Evolutionary conservation across 805 yeast species (phyloP).

Genomic region (Danielia oregonensis): DNA sequence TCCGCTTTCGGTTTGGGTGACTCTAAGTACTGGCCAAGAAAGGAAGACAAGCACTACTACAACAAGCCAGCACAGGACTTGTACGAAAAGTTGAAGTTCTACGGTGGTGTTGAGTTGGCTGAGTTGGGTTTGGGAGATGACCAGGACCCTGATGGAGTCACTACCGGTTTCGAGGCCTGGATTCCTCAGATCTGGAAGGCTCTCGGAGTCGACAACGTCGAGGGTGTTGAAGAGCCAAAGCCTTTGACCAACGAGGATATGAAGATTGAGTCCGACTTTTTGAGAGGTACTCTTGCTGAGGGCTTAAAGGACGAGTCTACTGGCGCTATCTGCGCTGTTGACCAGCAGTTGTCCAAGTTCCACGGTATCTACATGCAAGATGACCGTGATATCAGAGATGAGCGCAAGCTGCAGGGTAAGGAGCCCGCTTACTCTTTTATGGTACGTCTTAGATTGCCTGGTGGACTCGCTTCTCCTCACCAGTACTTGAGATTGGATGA

Average conservation of each 20-base stretch:
- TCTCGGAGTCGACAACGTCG: constrained; percentile 78
- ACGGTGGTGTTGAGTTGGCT: constrained; percentile 71
- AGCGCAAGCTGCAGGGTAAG: constrained; percentile 84
- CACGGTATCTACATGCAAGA: constrained; percentile 99
- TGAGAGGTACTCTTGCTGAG: constrained; percentile 91
- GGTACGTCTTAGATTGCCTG: constrained; percentile 95
- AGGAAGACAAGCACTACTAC: constrained; percentile 89
- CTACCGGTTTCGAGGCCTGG: constrained; percentile 89
- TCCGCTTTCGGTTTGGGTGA: constrained; percentile 80
- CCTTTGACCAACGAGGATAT: constrained; percentile 92
- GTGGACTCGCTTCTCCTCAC: constrained; percentile 80
- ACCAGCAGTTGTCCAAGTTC: constrained; percentile 93
- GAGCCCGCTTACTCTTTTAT: constrained; percentile 97
- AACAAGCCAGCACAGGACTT: constrained; percentile 87
- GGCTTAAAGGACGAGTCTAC: constrained; percentile 79
- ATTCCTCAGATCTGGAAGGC: constrained; percentile 82
- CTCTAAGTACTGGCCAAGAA: constrained; percentile 93
- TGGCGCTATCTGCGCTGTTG: constrained; percentile 86
- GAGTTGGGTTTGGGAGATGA: constrained; percentile 92
- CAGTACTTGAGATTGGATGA: constrained; percentile 89
- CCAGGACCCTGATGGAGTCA: constrained; percentile 94
- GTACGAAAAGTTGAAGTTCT: constrained; percentile 54
- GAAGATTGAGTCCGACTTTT: constrained; percentile 78
- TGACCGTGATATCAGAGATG: constrained; percentile 93
- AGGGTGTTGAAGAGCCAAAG: constrained; percentile 86